Evolutionary conservation across 2,329 filamentous ascomycete species (phyloP).

Genomic region (Diaporthe ampelina): DNA sequence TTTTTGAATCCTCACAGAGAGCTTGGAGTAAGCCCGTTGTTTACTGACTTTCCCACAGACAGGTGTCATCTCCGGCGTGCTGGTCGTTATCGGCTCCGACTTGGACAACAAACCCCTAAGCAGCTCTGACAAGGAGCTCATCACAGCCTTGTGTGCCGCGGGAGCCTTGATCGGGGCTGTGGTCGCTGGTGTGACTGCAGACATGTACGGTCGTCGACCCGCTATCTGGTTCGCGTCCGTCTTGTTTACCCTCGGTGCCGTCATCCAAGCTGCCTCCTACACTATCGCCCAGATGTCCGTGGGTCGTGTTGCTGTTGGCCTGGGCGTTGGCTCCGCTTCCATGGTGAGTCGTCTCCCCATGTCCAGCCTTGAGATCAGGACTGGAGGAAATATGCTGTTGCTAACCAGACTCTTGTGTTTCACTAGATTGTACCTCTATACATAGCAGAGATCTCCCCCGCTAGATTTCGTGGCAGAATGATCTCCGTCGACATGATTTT

Average conservation of each 20-base stretch:
- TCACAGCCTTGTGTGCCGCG: slow-evolving; percentile 65
- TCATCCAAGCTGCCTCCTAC: slow-evolving; percentile 4
- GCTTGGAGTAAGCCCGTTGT: no score
- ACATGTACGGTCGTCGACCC: slow-evolving; percentile 56
- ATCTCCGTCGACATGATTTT: slow-evolving; percentile 50
- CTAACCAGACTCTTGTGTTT: neutral
- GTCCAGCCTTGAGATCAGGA: no score
- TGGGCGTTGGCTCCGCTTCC: slow-evolving; percentile 19
- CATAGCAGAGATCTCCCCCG: slow-evolving; percentile 64
- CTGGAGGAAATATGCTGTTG: neutral
- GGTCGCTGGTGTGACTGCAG: slow-evolving; percentile 53
- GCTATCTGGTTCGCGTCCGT: slow-evolving; percentile 57
- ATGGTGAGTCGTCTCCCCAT: neutral
- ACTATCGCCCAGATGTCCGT: slow-evolving; percentile 20
- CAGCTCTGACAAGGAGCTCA: slow-evolving; percentile 62
- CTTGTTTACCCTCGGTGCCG: slow-evolving; percentile 50
- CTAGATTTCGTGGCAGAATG: slow-evolving; percentile 53
- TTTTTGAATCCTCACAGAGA: no score
- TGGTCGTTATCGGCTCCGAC: slow-evolving; percentile 55
- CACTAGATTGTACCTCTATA: slow-evolving; percentile 57
- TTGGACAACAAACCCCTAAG: slow-evolving; percentile 55
- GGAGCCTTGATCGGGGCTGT: slow-evolving; percentile 61
- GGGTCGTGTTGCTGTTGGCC: slow-evolving; percentile 5
- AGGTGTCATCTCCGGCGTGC: slow-evolving; percentile 59
- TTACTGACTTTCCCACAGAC: slow-evolving; percentile 44